phyloP scores from a whole-genome alignment of 169 alveolate species.

The Eimeria brunetti region DNA sequence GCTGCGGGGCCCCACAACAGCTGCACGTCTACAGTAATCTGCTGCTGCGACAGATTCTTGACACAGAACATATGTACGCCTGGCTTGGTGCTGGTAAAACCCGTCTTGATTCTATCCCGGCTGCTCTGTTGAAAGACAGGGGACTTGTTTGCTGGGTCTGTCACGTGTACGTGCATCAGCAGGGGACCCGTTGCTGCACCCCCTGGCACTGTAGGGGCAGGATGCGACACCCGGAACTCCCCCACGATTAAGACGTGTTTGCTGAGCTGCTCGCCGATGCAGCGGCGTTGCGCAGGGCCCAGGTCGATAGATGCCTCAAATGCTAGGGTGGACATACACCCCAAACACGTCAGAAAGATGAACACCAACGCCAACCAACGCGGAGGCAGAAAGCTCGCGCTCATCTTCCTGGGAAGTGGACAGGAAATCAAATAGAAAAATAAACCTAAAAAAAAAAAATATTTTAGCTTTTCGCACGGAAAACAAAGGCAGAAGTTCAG shows the following conservation, averaged over 20 bases:
- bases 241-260: conserved; percentile 74
- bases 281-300: conserved; percentile 61
- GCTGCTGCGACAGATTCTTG: conserved; percentile 31
- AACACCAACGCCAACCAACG: background rate
- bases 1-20: conserved; percentile 81
- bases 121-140: conserved; percentile 78
- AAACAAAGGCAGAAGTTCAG: background rate
- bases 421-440: background rate
- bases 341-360: background rate
- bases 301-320: conserved; percentile 71
- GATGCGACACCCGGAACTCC: conserved; percentile 40
- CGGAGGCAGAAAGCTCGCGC: background rate
- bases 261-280: conserved; percentile 80
- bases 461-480: background rate
- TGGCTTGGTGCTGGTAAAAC: conserved; percentile 68
- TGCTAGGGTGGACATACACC: conserved; percentile 46
- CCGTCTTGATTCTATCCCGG: conserved; percentile 64
- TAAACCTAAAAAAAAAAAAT: background rate
- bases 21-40: conserved; percentile 53
- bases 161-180: conserved; percentile 54
- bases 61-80: conserved; percentile 76
- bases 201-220: conserved; percentile 5
- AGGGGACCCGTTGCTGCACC: conserved; percentile 37
- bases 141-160: conserved; percentile 52
- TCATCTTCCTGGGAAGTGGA: background rate